A percentile compares a stretch with the other conserved stretches of the same genome.
Conservation (phyloP, 2,329 filamentous ascomycete genomes). For the Setomelanomma holmii region DNA sequence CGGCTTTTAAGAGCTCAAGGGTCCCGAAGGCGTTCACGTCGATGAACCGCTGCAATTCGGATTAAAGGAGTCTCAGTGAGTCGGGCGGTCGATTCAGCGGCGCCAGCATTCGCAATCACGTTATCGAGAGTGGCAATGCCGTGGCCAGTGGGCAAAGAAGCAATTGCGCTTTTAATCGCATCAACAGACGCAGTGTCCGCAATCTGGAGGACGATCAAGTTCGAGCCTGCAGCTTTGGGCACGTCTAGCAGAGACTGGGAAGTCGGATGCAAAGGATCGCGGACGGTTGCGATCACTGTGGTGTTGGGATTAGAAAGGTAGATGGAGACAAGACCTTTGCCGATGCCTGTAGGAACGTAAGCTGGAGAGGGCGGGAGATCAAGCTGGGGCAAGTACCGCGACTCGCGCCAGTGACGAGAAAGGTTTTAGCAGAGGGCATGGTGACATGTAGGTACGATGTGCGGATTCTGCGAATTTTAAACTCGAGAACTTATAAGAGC, state of each 20-base stretch:
- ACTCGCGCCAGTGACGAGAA: slow-evolving; percentile 44
- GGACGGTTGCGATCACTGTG: slow-evolving; percentile 52
- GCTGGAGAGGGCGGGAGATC: too few relatives aligned
- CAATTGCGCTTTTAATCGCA: slow-evolving; percentile 27
- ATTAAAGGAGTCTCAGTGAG: background rate
- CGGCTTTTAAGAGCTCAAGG: slow-evolving; percentile 22
- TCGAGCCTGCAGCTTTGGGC: slow-evolving; percentile 20
- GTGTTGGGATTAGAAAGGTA: slow-evolving; percentile 49
- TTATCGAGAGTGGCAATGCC: slow-evolving; percentile 34
- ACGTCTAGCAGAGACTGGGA: slow-evolving; percentile 33
- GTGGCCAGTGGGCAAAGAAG: slow-evolving; percentile 25
- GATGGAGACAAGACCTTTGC: slow-evolving; percentile 38
- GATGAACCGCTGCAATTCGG: slow-evolving; percentile 16
- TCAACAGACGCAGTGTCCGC: slow-evolving; percentile 23
- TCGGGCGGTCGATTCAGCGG: slow-evolving; percentile 13
- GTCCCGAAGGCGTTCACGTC: slow-evolving; percentile 24
- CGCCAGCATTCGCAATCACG: slow-evolving; percentile 50
- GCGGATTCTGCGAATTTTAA: background rate
- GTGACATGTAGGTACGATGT: background rate
- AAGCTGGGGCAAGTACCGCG: slow-evolving; percentile 27
- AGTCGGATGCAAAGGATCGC: slow-evolving; percentile 28
- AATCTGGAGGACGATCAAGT: slow-evolving; percentile 15
- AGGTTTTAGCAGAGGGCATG: slow-evolving; percentile 8
- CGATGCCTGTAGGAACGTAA: slow-evolving; percentile 42
- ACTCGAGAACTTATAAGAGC: too few relatives aligned